phyloP scores from a whole-genome alignment of 2,329 filamentous ascomycete genomes.

The Trichoderma sp. region DNA sequence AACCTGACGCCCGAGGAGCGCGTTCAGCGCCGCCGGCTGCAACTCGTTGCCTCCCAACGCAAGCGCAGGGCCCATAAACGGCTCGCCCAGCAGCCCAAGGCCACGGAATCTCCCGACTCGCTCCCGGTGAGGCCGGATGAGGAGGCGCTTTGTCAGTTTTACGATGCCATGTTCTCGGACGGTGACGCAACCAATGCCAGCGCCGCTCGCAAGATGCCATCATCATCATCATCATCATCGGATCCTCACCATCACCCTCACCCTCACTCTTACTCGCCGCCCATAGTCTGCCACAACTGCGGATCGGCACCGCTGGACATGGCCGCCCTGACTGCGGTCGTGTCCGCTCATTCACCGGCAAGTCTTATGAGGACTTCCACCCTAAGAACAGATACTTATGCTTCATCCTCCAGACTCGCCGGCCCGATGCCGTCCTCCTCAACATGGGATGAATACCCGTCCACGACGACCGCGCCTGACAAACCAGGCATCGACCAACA shows the following conservation, averaged over 20 bases:
- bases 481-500: neutral
- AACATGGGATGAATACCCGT: neutral
- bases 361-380: slow-evolving; percentile 5
- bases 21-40: neutral
- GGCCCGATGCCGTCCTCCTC: neutral
- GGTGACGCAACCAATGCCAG: neutral
- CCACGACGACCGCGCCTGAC: neutral
- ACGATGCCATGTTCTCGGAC: neutral
- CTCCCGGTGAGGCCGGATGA: neutral
- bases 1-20: slow-evolving; percentile 16
- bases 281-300: neutral
- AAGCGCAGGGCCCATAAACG: slow-evolving; percentile 15
- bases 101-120: neutral
- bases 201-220: neutral
- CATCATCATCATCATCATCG: neutral
- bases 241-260: no score
- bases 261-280: neutral
- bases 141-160: neutral
- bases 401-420: slow-evolving; percentile 6
- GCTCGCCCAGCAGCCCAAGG: neutral
- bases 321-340: neutral
- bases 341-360: slow-evolving; percentile 9
- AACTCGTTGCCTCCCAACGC: slow-evolving; percentile 12
- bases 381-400: slow-evolving; percentile 13
- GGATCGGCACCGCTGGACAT: neutral